phyloP scores from a whole-genome alignment of 257 asterid genomes.

The Scutellaria minor region DNA sequence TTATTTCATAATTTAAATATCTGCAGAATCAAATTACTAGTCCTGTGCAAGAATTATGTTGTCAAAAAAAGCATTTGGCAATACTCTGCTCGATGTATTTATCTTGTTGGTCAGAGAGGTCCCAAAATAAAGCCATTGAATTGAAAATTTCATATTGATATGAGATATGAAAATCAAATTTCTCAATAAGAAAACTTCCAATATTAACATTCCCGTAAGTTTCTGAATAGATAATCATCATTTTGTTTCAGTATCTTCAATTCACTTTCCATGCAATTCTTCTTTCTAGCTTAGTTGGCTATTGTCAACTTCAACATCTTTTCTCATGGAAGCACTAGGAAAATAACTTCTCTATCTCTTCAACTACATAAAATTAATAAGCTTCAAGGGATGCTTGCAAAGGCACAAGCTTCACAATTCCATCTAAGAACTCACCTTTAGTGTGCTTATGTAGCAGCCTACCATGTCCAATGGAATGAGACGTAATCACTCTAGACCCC shows the following conservation, averaged over 20 bases:
- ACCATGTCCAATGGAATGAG: not conserved
- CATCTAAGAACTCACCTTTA: not conserved
- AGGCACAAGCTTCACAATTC: constrained; percentile 14
- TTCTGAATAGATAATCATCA: not conserved
- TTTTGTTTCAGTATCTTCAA: not conserved
- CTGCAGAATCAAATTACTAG: constrained; percentile 5
- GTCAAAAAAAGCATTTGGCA: not conserved
- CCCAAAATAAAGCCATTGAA: constrained; percentile 20
- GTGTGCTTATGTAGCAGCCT: not conserved
- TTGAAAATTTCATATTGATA: not conserved
- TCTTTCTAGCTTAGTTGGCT: constrained; percentile 5
- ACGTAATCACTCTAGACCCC: not conserved
- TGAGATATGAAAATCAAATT: not conserved
- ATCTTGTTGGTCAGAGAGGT: constrained; percentile 20
- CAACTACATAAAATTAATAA: not conserved
- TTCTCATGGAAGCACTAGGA: constrained; percentile 13
- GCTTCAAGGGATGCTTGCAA: constrained; percentile 12
- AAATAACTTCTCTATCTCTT: not conserved
- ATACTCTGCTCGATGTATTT: constrained; percentile 19
- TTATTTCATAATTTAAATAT: constrained; percentile 14
- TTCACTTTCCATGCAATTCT: not conserved
- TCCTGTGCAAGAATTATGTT: not conserved
- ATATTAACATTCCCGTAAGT: constrained; percentile 17
- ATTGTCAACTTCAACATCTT: not conserved
- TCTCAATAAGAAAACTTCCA: not conserved